These are phyloP conservation scores for Leptosphaerulina australis DNA, from an alignment of 2,329 filamentous ascomycete species.

Conservation along the genomic window DNA sequence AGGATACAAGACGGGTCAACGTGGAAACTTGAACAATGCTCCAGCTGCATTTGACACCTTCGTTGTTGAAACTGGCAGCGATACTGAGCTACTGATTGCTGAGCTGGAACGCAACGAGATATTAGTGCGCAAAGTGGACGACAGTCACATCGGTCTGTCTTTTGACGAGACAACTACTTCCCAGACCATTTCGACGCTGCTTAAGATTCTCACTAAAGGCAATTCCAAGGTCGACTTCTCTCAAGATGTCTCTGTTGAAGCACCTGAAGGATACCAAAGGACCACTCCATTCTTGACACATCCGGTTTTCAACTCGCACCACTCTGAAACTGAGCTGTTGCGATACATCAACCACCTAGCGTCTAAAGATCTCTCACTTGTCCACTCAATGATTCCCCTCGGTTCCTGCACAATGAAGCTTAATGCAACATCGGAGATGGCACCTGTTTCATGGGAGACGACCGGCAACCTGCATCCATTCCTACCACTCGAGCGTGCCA, in stretches of 20 bases:
- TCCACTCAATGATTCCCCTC: conserved; percentile 96
- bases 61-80: conserved; percentile 61
- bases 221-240: conserved; percentile 19
- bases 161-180: conserved; percentile 74
- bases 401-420: conserved; percentile 99
- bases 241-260: conserved; percentile 39
- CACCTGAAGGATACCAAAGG: conserved; percentile 66
- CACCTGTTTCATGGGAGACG: conserved; percentile 76
- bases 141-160: conserved; percentile 71
- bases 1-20: conserved; percentile 68
- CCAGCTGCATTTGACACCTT: conserved; percentile 80
- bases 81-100: conserved; percentile 59
- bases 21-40: conserved; percentile 62
- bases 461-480: conserved; percentile 85
- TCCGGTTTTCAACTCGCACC: conserved; percentile 91
- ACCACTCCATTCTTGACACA: conserved; percentile 81
- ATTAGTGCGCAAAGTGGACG: conserved; percentile 68
- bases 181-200: conserved; percentile 62
- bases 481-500: conserved; percentile 65
- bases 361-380: conserved; percentile 90
- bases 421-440: conserved; percentile 92
- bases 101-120: conserved; percentile 60
- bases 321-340: conserved; percentile 92
- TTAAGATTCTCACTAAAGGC: conserved; percentile 54
- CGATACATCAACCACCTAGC: conserved; percentile 93